A percentile compares a stretch with the other conserved stretches of the same genome.
These are phyloP conservation scores for Boletus rubropictus DNA, from an alignment of 768 basidiomycete genomes.

Conservation along the genomic window DNA sequence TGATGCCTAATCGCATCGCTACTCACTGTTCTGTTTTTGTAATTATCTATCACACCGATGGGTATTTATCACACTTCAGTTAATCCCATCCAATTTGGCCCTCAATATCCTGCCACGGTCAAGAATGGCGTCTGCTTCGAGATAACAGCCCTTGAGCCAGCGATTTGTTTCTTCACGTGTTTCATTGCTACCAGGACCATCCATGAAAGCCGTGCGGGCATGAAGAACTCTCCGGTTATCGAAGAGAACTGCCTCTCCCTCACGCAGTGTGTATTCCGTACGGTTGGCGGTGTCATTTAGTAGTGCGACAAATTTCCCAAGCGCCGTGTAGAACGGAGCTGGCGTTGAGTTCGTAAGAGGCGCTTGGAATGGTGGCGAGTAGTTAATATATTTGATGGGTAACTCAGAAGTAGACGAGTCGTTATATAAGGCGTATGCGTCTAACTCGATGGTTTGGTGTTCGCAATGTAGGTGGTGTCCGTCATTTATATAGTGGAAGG, in stretches of 20 bases:
- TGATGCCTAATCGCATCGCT: background rate
- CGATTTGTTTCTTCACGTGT: slow-evolving; percentile 48
- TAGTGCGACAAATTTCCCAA: slow-evolving; percentile 53
- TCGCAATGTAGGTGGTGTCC: slow-evolving; percentile 70
- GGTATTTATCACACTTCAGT: background rate
- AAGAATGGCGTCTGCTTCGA: slow-evolving; percentile 60
- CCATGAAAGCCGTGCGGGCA: slow-evolving; percentile 73
- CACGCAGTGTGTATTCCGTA: slow-evolving; percentile 61
- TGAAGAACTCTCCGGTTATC: slow-evolving; percentile 91
- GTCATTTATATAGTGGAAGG: slow-evolving; percentile 89
- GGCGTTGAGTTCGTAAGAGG: slow-evolving; percentile 54
- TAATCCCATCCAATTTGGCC: slow-evolving; percentile 18
- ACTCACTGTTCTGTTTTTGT: background rate
- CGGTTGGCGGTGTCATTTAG: slow-evolving; percentile 48
- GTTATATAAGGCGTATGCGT: slow-evolving; percentile 16
- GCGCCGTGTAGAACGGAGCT: slow-evolving; percentile 52
- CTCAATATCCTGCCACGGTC: slow-evolving; percentile 55
- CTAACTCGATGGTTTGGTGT: slow-evolving; percentile 74
- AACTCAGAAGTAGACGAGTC: slow-evolving; percentile 6
- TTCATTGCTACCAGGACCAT: slow-evolving; percentile 28
- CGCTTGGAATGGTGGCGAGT: slow-evolving; percentile 93
- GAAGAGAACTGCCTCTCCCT: slow-evolving; percentile 86
- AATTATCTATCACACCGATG: background rate
- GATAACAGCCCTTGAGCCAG: slow-evolving; percentile 89
- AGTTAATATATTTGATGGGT: slow-evolving; percentile 68